Evolutionary conservation across 1,284 basidiomycete species (phyloP).

Genomic region (Naganishia cerealis): DNA sequence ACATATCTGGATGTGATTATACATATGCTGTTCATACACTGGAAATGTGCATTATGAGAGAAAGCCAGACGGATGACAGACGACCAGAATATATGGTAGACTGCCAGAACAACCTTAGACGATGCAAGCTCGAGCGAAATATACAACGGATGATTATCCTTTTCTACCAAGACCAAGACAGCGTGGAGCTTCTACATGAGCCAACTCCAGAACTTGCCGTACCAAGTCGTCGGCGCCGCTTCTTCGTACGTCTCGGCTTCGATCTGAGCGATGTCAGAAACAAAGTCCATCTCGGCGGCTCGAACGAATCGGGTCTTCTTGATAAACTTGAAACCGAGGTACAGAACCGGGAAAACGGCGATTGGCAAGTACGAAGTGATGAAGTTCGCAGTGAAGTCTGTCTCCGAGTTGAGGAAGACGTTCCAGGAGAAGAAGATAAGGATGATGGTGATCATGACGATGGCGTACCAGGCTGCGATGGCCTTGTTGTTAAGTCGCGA

Average conservation of each 20-base stretch:
- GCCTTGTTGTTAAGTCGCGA: conserved; percentile 35
- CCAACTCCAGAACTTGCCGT: conserved; percentile 32
- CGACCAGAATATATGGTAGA: no score
- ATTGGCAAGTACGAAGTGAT: conserved; percentile 39
- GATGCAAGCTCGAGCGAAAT: not conserved
- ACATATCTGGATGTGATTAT: not conserved
- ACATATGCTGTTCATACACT: not conserved
- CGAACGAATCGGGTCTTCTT: conserved; percentile 45
- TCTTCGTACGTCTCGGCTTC: conserved; percentile 47
- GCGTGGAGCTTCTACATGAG: conserved; percentile 22
- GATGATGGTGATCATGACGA: conserved; percentile 38
- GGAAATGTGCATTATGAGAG: no score
- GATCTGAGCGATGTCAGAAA: conserved; percentile 45
- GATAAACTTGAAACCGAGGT: conserved; percentile 39
- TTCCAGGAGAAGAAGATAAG: conserved; percentile 41
- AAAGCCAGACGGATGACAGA: no score
- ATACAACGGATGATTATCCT: conserved; percentile 25
- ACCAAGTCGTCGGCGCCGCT: conserved; percentile 33
- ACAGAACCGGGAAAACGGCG: conserved; percentile 39
- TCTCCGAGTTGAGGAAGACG: conserved; percentile 31
- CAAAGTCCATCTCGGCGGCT: conserved; percentile 60
- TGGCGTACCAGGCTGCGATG: conserved; percentile 35
- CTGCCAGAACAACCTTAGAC: not conserved
- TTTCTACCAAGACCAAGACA: conserved; percentile 1
- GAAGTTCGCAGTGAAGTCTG: conserved; percentile 35